A percentile compares a stretch with the other conserved stretches of the same genome.
These are phyloP conservation scores for Pestalotiopsis sp. DNA, from an alignment of 2,329 filamentous ascomycete species.

Conservation along the genomic window DNA sequence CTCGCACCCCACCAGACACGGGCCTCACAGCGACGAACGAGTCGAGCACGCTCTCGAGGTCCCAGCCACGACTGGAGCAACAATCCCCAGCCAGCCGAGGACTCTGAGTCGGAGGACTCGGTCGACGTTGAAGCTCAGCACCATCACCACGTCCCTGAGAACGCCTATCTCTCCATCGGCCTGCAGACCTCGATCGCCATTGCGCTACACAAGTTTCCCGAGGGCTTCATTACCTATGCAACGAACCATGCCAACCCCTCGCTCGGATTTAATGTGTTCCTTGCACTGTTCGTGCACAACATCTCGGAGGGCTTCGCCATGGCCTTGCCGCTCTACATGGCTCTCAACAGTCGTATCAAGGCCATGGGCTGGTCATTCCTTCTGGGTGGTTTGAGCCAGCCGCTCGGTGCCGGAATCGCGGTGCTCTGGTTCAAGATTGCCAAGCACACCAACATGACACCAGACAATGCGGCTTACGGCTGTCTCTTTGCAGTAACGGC, in stretches of 20 bases:
- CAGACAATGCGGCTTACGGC: slow-evolving; percentile 67
- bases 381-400: slow-evolving; percentile 85
- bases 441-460: slow-evolving; percentile 47
- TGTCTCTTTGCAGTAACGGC: slow-evolving; percentile 86
- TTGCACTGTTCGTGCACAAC: slow-evolving; percentile 97
- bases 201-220: slow-evolving; percentile 93
- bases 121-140: slow-evolving; percentile 61
- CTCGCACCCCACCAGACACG: slow-evolving; percentile 20
- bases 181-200: slow-evolving; percentile 95
- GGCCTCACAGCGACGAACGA: slow-evolving; percentile 24
- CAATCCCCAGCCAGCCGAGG: slow-evolving; percentile 18
- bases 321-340: slow-evolving; percentile 90
- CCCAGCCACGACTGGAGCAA: slow-evolving; percentile 33
- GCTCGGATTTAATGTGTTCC: slow-evolving; percentile 88
- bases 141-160: slow-evolving; percentile 93
- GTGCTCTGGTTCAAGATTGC: slow-evolving; percentile 84
- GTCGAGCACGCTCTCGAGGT: slow-evolving; percentile 30
- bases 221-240: slow-evolving; percentile 86
- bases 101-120: slow-evolving; percentile 26
- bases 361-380: slow-evolving; percentile 85
- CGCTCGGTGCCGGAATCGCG: slow-evolving; percentile 81
- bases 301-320: slow-evolving; percentile 97
- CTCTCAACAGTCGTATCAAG: slow-evolving; percentile 75
- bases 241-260: slow-evolving; percentile 94
- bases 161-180: slow-evolving; percentile 92